Evolutionary conservation across 805 yeast species (phyloP), one percentile per base, ranked within the genome.

Genomic region (Spathaspora hagerdaliae): DNA sequence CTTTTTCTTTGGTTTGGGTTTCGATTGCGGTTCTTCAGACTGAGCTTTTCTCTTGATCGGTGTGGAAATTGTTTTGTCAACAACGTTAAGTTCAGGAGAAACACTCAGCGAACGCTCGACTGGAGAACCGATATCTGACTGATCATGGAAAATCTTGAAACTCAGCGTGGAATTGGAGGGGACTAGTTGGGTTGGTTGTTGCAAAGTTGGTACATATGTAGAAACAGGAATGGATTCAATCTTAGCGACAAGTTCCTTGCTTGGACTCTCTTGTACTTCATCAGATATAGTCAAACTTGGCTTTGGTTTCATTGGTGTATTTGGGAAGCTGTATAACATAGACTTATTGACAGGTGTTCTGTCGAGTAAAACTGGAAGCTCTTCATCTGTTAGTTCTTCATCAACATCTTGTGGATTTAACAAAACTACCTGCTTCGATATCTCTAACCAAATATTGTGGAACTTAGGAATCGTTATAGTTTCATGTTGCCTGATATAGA

Each of bases 391-490:
- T 34, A 63, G 46, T 7, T 67, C 73, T 44, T 71, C 78, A 24
- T 74, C 75, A 14, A 63, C 66, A 35, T 69, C 72, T 14, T 58
- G 62, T 5, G 78, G 74, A 50, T 81, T 81, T 27, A 83, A 62
- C 40, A 81, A 57, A 1, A 78, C 65, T n/a, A 69, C 53, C 44
- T 82, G 80, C n/a, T 86, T 85, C 52, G 87, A 81, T 43, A 92
- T 75, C 56, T 88, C 92, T 43, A 91, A 55, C 15, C 81, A 64
- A 6, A 87, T 71, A 36, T 84, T 84, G 39, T 76, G 71, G 36
- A 80, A 73, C 44, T 77, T 74, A 6, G 94, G 94, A 57, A 90
- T 67, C 2, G 73, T 66, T 15, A 87, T 73, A 2, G 79, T 68
- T 64, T 91, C 96, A 45, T 75, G 78, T 47, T 79, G 75, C 47